These are phyloP conservation scores for Citrus unshiu DNA, from an alignment of 345 rosid genomes.

Conservation along the genomic window DNA sequence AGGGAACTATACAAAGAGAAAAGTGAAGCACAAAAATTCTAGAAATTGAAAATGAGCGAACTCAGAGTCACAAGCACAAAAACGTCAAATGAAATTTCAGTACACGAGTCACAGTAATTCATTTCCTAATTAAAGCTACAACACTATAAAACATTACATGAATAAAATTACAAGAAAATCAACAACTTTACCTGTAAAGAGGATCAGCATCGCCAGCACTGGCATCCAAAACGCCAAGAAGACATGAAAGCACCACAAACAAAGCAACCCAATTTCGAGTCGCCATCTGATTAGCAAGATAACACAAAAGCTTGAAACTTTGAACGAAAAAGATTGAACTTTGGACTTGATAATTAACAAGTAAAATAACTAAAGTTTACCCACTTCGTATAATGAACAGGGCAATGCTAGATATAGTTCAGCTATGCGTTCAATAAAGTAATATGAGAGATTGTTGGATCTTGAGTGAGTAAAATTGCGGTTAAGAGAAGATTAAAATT, in stretches of 20 bases:
- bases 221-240: constrained; percentile 41
- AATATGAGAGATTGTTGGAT: background rate
- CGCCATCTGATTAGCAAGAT: constrained; percentile 32
- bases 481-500: background rate
- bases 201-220: constrained; percentile 80
- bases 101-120: background rate
- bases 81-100: background rate
- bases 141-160: background rate
- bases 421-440: background rate
- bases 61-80: constrained; percentile 1
- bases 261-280: constrained; percentile 20
- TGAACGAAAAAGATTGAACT: background rate
- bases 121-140: background rate
- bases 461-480: background rate
- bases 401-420: background rate
- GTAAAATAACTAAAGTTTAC: background rate
- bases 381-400: background rate
- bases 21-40: background rate
- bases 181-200: constrained; percentile 45
- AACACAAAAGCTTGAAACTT: background rate
- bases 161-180: background rate
- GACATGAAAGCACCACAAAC: constrained; percentile 27
- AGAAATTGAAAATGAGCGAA: background rate
- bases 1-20: background rate
- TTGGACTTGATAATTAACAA: background rate